Evolutionary conservation across 139 green algal species (phyloP), one percentile per base, ranked within the genome.

Genomic region (Closterium sp.): DNA sequence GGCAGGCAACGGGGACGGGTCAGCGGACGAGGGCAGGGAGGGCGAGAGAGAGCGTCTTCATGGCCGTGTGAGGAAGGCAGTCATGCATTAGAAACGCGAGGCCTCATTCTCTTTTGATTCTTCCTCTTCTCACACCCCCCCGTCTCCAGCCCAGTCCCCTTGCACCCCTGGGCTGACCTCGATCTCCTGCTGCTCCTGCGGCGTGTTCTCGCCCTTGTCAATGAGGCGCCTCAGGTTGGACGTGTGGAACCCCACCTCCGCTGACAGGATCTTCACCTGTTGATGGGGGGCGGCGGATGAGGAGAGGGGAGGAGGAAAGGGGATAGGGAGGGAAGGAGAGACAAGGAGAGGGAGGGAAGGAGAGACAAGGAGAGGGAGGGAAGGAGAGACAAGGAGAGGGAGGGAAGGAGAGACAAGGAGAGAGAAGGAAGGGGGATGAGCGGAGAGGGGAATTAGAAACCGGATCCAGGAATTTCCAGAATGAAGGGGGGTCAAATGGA

Each of bases 141-240:
- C 43, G 12, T 69, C 12, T 28, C 43, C 43, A 69, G 10, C 43
- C 43, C 9, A 9, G 12, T 69, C 38, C 4, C 4, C 19, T 8
- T 10, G 25, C 0, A 32, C 55, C 23, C 19, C 31, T 25, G 23
- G 28, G 21, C 55, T 33, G 32, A 93, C 88, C 91, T 89, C 28
- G 55, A 86, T 93, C 8, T 93, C 66, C 64, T 92, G 34, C 32
- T 85, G 33, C 30, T 93, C 21, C 28, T 86, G 33, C 16, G 91
- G 43, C 21, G 34, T 35, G 85, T 90, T 33, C 31, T 32, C 34
- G 32, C 34, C 31, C 35, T 93, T 90, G 32, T 93, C 91, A 5
- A 33, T 31, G 7, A 93, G 34, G 21, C 91, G 87, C 91, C 87
- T 93, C 23, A 91, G 28, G 35, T 66, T 93, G 88, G 89, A 93